Evolutionary conservation across 83 land plant species (phyloP), one percentile per base, ranked within the genome.

Genomic region (Thuja plicata): DNA sequence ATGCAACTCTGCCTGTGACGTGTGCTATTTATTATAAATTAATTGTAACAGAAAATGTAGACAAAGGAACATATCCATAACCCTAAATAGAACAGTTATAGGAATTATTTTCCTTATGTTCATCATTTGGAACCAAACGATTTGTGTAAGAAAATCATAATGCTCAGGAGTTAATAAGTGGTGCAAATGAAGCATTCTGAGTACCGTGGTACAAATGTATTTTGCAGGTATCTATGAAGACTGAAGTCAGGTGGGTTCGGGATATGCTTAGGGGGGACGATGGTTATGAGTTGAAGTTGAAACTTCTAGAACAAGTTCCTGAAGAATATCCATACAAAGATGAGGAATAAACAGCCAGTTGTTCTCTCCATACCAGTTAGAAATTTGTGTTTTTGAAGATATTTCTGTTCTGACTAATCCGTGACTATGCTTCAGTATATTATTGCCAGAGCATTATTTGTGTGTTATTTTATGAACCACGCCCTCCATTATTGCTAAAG

Each of bases 271-370:
- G 96, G 24, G 99, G 99, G 30, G 99, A 97, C 74, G 99, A 97
- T 92, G 98, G 92, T 0, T 97, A 91, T 87, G 99, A 97, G 91
- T 88, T 97, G 84, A 92, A 92, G 88, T 90, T 97, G 71, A 97
- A 97, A 87, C 96, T 97, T 80, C 91, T 97, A 88, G 96, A 97
- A 92, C 99, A 97, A 91, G 94, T 97, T 84, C 93, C 99, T 5
- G 99, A 97, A 88, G 99, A 96, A 86, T 97, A 97, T 81, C 99
- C 99, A 13, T 97, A 97, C 94, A 97, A 97, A 87, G 97, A 97
- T 89, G 99, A 97, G 74, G 99, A 97, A 62, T 97, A 66, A 91
- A 54, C 12, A 52, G 70, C 30, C 11, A 74, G 34, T 24, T 41
- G 32, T n/a, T 16, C 27, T 6, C 37, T 21, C 13, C 52, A 11